These are phyloP conservation scores for Candida cerambycidarum DNA, from an alignment of 805 yeast genomes.

Conservation along the genomic window DNA sequence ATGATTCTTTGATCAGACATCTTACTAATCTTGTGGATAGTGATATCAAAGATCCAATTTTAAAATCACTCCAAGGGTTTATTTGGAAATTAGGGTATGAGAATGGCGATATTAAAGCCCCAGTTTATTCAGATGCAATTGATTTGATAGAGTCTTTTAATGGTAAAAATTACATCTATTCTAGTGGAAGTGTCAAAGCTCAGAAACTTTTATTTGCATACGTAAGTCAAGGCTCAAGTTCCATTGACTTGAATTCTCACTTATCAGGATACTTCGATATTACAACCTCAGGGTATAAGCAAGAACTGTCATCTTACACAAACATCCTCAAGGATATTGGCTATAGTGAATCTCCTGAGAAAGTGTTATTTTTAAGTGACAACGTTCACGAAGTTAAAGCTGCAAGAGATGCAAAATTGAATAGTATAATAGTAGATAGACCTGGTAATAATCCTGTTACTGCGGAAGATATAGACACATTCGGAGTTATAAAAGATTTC, in stretches of 20 bases:
- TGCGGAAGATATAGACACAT: constrained; percentile 28
- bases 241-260: constrained; percentile 50
- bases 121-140: constrained; percentile 73
- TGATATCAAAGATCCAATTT: constrained; percentile 75
- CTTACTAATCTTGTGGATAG: constrained; percentile 55
- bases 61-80: constrained; percentile 79
- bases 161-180: constrained; percentile 63
- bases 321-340: constrained; percentile 50
- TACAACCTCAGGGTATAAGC: constrained; percentile 75
- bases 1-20: constrained; percentile 41
- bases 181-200: constrained; percentile 87
- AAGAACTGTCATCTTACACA: constrained; percentile 53
- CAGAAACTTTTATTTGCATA: constrained; percentile 75
- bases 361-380: constrained; percentile 74
- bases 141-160: constrained; percentile 49
- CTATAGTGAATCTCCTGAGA: constrained; percentile 22
- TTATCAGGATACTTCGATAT: constrained; percentile 81
- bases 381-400: constrained; percentile 76
- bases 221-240: constrained; percentile 41
- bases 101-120: constrained; percentile 73
- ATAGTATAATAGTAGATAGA: constrained; percentile 58
- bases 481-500: constrained; percentile 20
- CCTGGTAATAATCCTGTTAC: constrained; percentile 69
- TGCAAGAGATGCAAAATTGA: constrained; percentile 64
- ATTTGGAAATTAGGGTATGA: constrained; percentile 82